A percentile compares a stretch with the other conserved stretches of the same genome.
These are phyloP conservation scores for Penicillium sp. DNA, from an alignment of 2,329 filamentous ascomycete species.

Conservation along the genomic window DNA sequence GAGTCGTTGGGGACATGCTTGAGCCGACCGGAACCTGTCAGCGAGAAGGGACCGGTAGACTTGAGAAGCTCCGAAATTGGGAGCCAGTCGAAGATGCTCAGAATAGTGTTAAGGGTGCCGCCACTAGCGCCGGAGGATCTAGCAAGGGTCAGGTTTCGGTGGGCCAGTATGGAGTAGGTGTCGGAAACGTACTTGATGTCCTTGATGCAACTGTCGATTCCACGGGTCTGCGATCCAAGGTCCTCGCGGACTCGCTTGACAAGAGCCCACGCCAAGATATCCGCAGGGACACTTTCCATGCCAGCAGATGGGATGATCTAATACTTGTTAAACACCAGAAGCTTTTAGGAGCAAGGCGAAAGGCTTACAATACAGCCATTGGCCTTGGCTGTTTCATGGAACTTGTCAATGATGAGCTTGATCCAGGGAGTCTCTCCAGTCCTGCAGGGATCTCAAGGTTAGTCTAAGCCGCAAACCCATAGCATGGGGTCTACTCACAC, in stretches of 20 bases:
- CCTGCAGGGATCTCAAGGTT: slow-evolving; percentile 24
- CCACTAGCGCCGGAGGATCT: slow-evolving; percentile 52
- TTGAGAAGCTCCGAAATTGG: slow-evolving; percentile 48
- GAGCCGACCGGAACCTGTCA: slow-evolving; percentile 46
- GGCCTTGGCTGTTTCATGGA: slow-evolving; percentile 58
- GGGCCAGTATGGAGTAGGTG: not conserved
- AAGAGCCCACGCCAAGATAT: slow-evolving; percentile 55
- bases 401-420: slow-evolving; percentile 61
- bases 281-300: slow-evolving; percentile 62
- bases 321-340: slow-evolving; percentile 7
- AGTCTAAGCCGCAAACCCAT: not conserved
- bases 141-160: slow-evolving; percentile 1
- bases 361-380: slow-evolving; percentile 60
- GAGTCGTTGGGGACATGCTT: slow-evolving; percentile 33
- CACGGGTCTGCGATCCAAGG: slow-evolving; percentile 50
- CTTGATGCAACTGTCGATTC: slow-evolving; percentile 55
- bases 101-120: slow-evolving; percentile 65
- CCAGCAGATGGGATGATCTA: slow-evolving; percentile 62
- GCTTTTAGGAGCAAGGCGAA: not conserved
- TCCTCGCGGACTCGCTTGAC: slow-evolving; percentile 55
- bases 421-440: slow-evolving; percentile 68
- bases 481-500: slow-evolving; percentile 38
- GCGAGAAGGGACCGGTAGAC: slow-evolving; percentile 52
- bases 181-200: slow-evolving; percentile 48
- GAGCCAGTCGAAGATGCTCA: slow-evolving; percentile 56